These are phyloP conservation scores for Trametes villosa DNA, from an alignment of 768 basidiomycete genomes.

Conservation along the genomic window DNA sequence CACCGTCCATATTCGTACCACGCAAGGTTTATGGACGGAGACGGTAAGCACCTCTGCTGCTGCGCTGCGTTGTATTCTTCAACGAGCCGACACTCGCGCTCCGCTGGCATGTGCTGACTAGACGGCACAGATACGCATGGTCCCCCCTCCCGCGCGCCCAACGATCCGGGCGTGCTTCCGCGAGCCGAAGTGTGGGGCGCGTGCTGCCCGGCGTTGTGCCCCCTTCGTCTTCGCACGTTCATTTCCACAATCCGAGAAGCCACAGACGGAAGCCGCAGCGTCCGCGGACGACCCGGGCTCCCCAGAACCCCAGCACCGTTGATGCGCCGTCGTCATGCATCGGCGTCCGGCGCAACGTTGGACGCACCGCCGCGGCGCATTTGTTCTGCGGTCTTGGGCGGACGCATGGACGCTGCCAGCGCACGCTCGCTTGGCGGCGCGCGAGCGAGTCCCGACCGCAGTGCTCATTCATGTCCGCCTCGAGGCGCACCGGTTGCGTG, in stretches of 20 bases:
- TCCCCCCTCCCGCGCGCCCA: not conserved
- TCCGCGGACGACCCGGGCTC: too few relatives aligned
- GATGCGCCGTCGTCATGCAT: too few relatives aligned
- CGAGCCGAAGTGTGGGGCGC: not conserved
- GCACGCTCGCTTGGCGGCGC: too few relatives aligned
- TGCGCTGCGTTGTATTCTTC: conserved; percentile 10
- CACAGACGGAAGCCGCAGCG: not conserved
- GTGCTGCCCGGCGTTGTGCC: conserved; percentile 7
- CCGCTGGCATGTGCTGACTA: conserved; percentile 3
- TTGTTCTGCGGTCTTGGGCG: too few relatives aligned
- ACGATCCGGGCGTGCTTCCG: not conserved
- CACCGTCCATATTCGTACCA: not conserved
- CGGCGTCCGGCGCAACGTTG: too few relatives aligned
- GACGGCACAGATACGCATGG: conserved; percentile 12
- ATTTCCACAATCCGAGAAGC: conserved; percentile 7
- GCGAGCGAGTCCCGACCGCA: too few relatives aligned
- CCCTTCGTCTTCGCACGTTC: conserved; percentile 17
- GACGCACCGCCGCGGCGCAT: too few relatives aligned
- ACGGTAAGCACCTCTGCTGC: not conserved
- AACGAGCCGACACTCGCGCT: conserved; percentile 2
- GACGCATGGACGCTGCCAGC: too few relatives aligned
- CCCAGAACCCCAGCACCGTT: too few relatives aligned
- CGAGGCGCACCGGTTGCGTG: too few relatives aligned
- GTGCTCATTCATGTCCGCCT: too few relatives aligned
- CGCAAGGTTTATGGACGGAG: not conserved